Percentiles rank a stretch among this genome's conserved stretches.
These are phyloP conservation scores for Ceratobasidium sp. DNA, from an alignment of 1,284 basidiomycete species.

Conservation along the genomic window DNA sequence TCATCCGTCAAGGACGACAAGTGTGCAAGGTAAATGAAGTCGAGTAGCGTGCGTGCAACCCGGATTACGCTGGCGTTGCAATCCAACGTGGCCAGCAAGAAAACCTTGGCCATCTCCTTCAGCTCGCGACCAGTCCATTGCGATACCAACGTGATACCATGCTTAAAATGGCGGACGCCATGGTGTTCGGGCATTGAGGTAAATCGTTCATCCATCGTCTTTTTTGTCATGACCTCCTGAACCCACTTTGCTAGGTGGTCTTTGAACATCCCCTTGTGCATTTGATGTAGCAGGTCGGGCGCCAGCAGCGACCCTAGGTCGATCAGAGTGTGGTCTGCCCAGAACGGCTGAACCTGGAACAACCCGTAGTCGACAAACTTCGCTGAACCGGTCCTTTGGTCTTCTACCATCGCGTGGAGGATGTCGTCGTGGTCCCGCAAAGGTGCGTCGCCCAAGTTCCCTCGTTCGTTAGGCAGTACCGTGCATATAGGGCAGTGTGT, in stretches of 20 bases:
- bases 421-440: background rate
- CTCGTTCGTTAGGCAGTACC: conserved; percentile 15
- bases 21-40: conserved; percentile 53
- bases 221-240: background rate
- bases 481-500: conserved; percentile 33
- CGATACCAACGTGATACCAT: background rate
- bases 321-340: background rate
- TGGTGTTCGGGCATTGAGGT: no score
- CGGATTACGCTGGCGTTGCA: background rate
- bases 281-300: conserved; percentile 58
- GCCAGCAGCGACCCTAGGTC: conserved; percentile 50
- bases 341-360: conserved; percentile 6
- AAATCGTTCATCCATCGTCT: background rate
- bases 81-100: background rate
- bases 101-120: conserved; percentile 39
- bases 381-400: background rate
- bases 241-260: conserved; percentile 59
- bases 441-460: background rate
- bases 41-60: conserved; percentile 50
- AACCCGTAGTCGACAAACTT: conserved; percentile 4
- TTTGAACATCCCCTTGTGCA: conserved; percentile 58
- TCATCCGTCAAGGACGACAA: background rate
- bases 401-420: background rate
- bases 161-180: no score
- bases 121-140: conserved; percentile 47